Conservation (phyloP, 1,284 basidiomycete species). For the Apiotrichum porosum region DNA sequence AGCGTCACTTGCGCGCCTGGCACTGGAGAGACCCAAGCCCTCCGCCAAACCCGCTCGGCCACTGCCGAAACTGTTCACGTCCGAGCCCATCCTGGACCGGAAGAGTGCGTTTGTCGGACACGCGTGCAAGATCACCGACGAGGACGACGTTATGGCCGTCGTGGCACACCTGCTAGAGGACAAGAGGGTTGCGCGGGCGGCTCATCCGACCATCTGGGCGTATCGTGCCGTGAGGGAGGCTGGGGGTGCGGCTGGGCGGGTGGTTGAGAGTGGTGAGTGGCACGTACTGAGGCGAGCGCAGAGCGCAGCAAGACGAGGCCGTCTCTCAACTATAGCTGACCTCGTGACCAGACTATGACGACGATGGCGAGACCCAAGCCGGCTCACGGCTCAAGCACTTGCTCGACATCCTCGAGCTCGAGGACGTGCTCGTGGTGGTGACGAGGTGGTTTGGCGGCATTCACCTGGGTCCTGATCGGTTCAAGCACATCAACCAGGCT, state of each 20-base stretch:
- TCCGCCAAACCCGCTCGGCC: background rate
- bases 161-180: conserved; percentile 69
- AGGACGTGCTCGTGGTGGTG: conserved; percentile 75
- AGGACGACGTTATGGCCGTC: conserved; percentile 65
- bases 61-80: conserved; percentile 55
- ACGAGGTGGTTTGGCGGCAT: conserved; percentile 53
- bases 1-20: too few relatives aligned
- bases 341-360: conserved; percentile 78
- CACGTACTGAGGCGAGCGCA: background rate
- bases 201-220: conserved; percentile 84
- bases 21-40: background rate
- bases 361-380: conserved; percentile 87
- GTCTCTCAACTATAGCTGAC: too few relatives aligned
- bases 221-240: conserved; percentile 50
- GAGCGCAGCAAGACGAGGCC: too few relatives aligned
- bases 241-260: conserved; percentile 35
- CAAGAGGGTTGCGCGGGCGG: conserved; percentile 56
- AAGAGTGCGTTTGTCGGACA: conserved; percentile 79
- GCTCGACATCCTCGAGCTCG: conserved; percentile 67
- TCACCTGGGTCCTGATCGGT: conserved; percentile 77
- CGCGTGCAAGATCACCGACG: conserved; percentile 70
- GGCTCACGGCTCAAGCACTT: conserved; percentile 80
- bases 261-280: conserved; percentile 38
- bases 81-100: conserved; percentile 73
- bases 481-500: conserved; percentile 88